Conservation (phyloP, 108 stramenopile species). For the Hondaea fermentalgiana region DNA sequence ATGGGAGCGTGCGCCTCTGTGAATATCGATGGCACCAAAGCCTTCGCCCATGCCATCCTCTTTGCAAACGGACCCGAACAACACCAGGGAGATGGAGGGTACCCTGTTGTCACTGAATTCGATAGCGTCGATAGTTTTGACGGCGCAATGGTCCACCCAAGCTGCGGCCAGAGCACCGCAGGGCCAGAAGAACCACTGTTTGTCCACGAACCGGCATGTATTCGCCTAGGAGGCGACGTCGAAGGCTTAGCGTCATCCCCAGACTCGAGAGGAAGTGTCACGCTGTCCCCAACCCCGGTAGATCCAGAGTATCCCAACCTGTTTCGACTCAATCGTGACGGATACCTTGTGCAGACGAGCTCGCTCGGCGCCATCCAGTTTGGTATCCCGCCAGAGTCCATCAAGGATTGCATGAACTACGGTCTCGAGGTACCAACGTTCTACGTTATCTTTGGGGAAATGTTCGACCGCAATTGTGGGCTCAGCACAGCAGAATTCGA, state of each 20-base stretch:
- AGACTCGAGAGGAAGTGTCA: neutral
- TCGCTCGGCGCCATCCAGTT: neutral
- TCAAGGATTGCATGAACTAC: conserved; percentile 35
- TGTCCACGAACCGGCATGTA: neutral
- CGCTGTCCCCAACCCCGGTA: neutral
- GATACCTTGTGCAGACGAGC: neutral
- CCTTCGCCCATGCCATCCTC: too few relatives aligned
- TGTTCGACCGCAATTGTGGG: conserved; percentile 28
- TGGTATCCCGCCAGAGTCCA: neutral
- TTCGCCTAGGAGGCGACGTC: neutral
- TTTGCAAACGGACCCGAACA: too few relatives aligned
- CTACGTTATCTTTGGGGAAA: conserved; percentile 29
- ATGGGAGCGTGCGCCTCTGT: too few relatives aligned
- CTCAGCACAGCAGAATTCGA: conserved; percentile 44
- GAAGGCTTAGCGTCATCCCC: neutral
- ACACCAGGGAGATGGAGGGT: too few relatives aligned
- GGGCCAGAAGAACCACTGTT: neutral
- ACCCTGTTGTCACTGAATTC: neutral
- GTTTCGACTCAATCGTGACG: neutral
- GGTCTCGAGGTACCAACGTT: conserved; percentile 35
- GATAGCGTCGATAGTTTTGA: neutral
- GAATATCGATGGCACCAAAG: too few relatives aligned
- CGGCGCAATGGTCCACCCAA: neutral
- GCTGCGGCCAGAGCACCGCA: neutral
- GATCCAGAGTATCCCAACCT: neutral